Evolutionary conservation across 2,329 filamentous ascomycete species (phyloP).

Genomic region (Dactylellina sp.): DNA sequence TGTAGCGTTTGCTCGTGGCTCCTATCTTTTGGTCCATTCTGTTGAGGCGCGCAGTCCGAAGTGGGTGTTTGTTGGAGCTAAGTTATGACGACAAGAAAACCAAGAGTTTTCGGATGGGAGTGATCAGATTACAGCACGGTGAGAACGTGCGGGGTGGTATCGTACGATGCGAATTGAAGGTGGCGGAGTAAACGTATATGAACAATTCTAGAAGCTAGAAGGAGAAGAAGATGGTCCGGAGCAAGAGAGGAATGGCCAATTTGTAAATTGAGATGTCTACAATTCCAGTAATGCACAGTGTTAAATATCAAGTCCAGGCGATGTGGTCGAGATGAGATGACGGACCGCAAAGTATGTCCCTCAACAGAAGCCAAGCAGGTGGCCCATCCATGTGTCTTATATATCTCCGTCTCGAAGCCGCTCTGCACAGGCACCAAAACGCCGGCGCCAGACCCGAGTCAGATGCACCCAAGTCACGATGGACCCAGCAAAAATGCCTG

Average conservation of each 20-base stretch:
- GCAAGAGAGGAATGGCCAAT: not conserved
- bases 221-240: conserved; percentile 1
- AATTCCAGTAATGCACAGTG: too few relatives aligned
- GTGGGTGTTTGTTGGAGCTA: conserved; percentile 1
- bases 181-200: not conserved
- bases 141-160: not conserved
- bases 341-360: not conserved
- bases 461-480: conserved; percentile 15
- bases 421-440: too few relatives aligned
- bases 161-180: not conserved
- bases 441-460: not conserved
- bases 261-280: too few relatives aligned
- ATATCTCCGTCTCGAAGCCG: conserved; percentile 18
- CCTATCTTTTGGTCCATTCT: conserved; percentile 25
- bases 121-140: not conserved
- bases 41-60: conserved; percentile 11
- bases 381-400: conserved; percentile 20
- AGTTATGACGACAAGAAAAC: conserved; percentile 7
- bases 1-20: conserved; percentile 44
- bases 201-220: too few relatives aligned
- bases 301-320: not conserved
- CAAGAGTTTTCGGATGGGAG: not conserved
- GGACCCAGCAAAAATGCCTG: too few relatives aligned
- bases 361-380: conserved; percentile 12
- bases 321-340: too few relatives aligned